Percentiles rank a stretch among this genome's conserved stretches.
Evolutionary conservation across 164 flowering plant species (phyloP).

Genomic region (Taxillus chinensis): DNA sequence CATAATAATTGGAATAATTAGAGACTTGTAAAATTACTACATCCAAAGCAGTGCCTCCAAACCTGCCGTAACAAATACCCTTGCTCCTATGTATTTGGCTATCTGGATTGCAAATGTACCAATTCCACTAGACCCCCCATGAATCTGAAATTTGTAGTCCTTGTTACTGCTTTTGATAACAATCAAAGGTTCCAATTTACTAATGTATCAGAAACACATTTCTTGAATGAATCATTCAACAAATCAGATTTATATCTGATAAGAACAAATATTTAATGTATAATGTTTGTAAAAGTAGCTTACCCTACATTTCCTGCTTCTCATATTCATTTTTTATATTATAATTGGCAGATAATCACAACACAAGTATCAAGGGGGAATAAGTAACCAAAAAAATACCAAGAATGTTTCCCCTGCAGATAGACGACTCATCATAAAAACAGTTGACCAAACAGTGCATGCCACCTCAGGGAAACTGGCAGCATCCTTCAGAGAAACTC

Average conservation of each 20-base stretch:
- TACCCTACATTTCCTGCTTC: too few relatives aligned
- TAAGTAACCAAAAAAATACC: constrained; percentile 25
- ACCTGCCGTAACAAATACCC: constrained; percentile 93
- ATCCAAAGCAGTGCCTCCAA: neutral
- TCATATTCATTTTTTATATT: too few relatives aligned
- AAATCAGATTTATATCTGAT: neutral
- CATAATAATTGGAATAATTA: neutral
- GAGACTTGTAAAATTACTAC: neutral
- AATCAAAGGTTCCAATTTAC: neutral
- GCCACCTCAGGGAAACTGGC: constrained; percentile 94
- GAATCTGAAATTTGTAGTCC: constrained; percentile 41
- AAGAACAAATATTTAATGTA: too few relatives aligned
- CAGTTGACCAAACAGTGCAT: constrained; percentile 98
- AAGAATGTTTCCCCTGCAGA: constrained; percentile 74
- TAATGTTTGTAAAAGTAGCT: too few relatives aligned
- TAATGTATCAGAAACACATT: neutral
- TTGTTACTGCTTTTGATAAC: neutral
- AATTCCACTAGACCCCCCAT: constrained; percentile 96
- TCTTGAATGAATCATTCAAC: neutral
- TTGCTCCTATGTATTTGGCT: constrained; percentile 61
- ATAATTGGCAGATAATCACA: too few relatives aligned
- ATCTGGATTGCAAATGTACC: constrained; percentile 94
- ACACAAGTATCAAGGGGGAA: neutral
- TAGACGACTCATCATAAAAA: constrained; percentile 74
- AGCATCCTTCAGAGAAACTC: constrained; percentile 76